Evolutionary conservation across 306 rosid species (phyloP).

Genomic region (Pyrus betulifolia): DNA sequence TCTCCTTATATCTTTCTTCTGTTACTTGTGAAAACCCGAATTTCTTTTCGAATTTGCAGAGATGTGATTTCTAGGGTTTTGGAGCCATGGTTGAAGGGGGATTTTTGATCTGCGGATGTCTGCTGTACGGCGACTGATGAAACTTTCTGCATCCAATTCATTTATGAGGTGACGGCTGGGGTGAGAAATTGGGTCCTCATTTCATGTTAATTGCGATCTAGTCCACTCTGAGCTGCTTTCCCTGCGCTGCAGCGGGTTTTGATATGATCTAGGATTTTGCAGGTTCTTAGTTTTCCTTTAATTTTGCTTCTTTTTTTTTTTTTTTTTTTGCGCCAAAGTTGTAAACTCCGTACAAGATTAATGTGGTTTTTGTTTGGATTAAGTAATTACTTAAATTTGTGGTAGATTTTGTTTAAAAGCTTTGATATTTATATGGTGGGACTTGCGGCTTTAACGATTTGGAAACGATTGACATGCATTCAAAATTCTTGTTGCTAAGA

Average conservation of each 20-base stretch:
- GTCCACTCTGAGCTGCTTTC: slow-evolving; percentile 6
- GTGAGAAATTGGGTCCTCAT: slow-evolving; percentile 19
- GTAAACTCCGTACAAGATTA: slow-evolving; percentile 20
- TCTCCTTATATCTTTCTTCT: not conserved
- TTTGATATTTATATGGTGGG: slow-evolving; percentile 6
- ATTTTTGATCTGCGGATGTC: not conserved
- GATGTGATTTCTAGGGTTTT: slow-evolving; percentile 31
- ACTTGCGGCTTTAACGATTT: slow-evolving; percentile 24
- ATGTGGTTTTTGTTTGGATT: slow-evolving; percentile 19
- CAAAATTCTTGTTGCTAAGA: not conserved
- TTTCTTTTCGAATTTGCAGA: slow-evolving; percentile 21
- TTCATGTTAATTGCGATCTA: slow-evolving; percentile 25
- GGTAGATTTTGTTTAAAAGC: not conserved
- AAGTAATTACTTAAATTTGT: slow-evolving; percentile 2
- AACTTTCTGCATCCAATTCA: not conserved
- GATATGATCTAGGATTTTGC: slow-evolving; percentile 13
- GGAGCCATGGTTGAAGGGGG: slow-evolving; percentile 9
- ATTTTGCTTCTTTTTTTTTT: not conserved
- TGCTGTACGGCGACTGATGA: not conserved
- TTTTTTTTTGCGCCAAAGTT: not conserved
- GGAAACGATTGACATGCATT: slow-evolving; percentile 7
- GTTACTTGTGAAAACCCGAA: slow-evolving; percentile 20
- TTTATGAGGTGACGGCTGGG: slow-evolving; percentile 6
- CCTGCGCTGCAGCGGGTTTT: slow-evolving; percentile 11
- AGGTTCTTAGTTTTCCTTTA: slow-evolving; percentile 1